phyloP scores from a whole-genome alignment of 2,329 filamentous ascomycete species.

The Incumbomyces lentus region DNA sequence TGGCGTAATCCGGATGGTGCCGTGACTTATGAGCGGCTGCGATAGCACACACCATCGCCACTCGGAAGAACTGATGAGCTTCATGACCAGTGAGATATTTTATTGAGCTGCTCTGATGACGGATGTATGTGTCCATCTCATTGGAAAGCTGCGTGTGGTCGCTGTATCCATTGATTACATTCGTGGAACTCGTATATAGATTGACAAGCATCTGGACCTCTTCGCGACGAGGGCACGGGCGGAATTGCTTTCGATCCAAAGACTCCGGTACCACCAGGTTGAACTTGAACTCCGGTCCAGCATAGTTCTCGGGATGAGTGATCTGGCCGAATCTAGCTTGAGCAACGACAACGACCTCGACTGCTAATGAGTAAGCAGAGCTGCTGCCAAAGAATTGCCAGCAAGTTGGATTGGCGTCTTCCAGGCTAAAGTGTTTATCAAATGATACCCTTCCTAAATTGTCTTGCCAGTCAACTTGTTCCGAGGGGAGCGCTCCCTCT shows the following conservation, averaged over 20 bases:
- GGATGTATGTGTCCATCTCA: slow-evolving; percentile 21
- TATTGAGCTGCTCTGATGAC: slow-evolving; percentile 13
- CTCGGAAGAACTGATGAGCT: slow-evolving; percentile 25
- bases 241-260: slow-evolving; percentile 12
- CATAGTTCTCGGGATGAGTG: slow-evolving; percentile 18
- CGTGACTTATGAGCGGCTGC: slow-evolving; percentile 21
- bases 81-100: slow-evolving; percentile 20
- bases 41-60: slow-evolving; percentile 27
- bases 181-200: slow-evolving; percentile 24
- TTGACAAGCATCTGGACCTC: slow-evolving; percentile 21
- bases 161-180: slow-evolving; percentile 23
- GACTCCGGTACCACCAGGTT: slow-evolving; percentile 12
- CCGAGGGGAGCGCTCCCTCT: not conserved
- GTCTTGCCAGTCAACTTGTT: not conserved
- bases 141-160: slow-evolving; percentile 18
- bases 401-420: slow-evolving; percentile 20
- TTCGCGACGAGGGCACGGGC: slow-evolving; percentile 13
- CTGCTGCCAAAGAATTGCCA: slow-evolving; percentile 22
- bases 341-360: slow-evolving; percentile 21
- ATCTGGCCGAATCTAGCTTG: slow-evolving; percentile 19
- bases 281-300: slow-evolving; percentile 18
- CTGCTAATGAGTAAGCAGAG: slow-evolving; percentile 19
- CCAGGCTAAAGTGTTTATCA: slow-evolving; percentile 21
- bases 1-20: slow-evolving; percentile 20
- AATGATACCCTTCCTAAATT: slow-evolving; percentile 14